phyloP scores from a whole-genome alignment of 140 eudicot species.

The Ambrosia hybrid region DNA sequence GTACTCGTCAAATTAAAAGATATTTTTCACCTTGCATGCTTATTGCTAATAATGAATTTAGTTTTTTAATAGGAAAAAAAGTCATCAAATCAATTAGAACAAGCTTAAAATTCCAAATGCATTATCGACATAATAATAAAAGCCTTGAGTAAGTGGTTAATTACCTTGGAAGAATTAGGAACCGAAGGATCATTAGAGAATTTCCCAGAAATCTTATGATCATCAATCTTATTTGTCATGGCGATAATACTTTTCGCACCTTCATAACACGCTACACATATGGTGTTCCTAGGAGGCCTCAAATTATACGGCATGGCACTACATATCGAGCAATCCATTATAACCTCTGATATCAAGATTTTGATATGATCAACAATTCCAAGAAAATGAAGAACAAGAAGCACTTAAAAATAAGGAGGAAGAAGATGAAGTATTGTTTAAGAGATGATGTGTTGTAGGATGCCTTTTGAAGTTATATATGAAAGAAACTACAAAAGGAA shows the following conservation, averaged over 20 bases:
- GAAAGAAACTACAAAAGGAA: constrained; percentile 44
- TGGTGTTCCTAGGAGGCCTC: constrained; percentile 80
- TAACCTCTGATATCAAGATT: constrained; percentile 5
- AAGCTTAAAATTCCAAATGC: background rate
- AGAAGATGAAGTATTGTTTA: constrained; percentile 40
- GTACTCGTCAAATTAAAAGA: too few relatives aligned
- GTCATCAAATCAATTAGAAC: background rate
- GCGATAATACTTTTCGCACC: constrained; percentile 79
- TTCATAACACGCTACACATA: constrained; percentile 90
- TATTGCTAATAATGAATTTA: constrained; percentile 8
- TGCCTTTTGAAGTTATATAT: constrained; percentile 35
- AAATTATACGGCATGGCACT: constrained; percentile 73
- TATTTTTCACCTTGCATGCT: constrained; percentile 3
- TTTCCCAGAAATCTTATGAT: constrained; percentile 40
- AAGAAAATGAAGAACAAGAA: constrained; percentile 11
- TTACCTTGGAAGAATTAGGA: constrained; percentile 42
- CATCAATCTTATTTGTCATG: constrained; percentile 57
- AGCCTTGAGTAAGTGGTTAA: background rate
- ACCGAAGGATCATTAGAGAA: constrained; percentile 28
- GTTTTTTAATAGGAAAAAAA: background rate
- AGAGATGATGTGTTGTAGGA: constrained; percentile 30
- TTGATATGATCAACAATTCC: background rate
- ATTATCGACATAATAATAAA: background rate
- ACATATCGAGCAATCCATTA: constrained; percentile 85
- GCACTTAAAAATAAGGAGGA: constrained; percentile 7